Conservation (phyloP, 176 grass and related monocot genomes). For the bread wheat (Triticum aestivum) region DNA sequence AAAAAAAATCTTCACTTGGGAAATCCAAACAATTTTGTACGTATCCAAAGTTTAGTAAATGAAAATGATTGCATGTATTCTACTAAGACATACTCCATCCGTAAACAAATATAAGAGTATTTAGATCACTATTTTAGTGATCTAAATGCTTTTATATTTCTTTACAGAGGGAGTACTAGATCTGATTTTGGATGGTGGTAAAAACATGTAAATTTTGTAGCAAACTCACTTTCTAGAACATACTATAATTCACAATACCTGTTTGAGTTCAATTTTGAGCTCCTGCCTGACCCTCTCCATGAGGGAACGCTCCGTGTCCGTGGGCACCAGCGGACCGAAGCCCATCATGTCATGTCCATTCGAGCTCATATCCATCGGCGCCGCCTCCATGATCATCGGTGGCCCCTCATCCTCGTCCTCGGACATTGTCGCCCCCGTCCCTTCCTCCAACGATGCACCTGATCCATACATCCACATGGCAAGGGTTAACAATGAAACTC, state of each 20-base stretch:
- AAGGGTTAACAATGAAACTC: neutral
- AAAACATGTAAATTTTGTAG: neutral
- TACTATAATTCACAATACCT: conserved; percentile 33
- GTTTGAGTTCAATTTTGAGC: conserved; percentile 93
- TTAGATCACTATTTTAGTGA: no score
- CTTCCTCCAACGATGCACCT: conserved; percentile 83
- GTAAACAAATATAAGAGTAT: no score
- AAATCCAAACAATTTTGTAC: neutral
- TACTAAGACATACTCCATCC: neutral
- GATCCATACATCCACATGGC: neutral
- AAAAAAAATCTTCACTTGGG: no score
- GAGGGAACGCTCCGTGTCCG: conserved; percentile 86
- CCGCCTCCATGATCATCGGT: conserved; percentile 53
- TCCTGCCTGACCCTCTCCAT: conserved; percentile 99
- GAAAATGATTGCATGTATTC: neutral
- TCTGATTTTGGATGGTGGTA: neutral
- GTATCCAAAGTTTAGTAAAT: neutral
- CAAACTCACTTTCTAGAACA: neutral
- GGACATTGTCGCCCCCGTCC: conserved; percentile 85
- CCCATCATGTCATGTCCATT: conserved; percentile 96
- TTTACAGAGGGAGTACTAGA: no score
- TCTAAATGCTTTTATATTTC: no score
- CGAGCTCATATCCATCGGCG: conserved; percentile 55
- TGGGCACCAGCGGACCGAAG: conserved; percentile 87
- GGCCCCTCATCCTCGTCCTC: conserved; percentile 88